Percentiles rank a stretch among this genome's conserved stretches.
These are phyloP conservation scores for Solanum hybrid DNA, from an alignment of 305 asterid genomes.

Conservation along the genomic window DNA sequence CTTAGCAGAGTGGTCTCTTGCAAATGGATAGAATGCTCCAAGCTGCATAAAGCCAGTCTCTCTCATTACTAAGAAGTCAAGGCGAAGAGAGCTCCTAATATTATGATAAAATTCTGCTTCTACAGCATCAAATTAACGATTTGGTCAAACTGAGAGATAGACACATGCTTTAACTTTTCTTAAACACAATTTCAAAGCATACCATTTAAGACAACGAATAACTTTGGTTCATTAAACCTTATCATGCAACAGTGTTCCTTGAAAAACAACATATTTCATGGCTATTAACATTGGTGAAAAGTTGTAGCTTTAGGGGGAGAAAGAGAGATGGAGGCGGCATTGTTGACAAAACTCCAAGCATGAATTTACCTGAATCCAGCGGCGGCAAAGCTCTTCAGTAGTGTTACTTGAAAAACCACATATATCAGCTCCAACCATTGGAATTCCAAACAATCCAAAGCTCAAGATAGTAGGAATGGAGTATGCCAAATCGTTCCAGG, in stretches of 20 bases:
- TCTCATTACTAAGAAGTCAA: neutral
- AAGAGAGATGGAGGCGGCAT: neutral
- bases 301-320: neutral
- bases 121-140: neutral
- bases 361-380: constrained; percentile 82
- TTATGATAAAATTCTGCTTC: neutral
- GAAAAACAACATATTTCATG: neutral
- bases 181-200: neutral
- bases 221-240: neutral
- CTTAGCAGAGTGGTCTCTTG: constrained; percentile 56
- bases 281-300: neutral
- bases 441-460: constrained; percentile 76
- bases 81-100: neutral
- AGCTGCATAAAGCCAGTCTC: constrained; percentile 30
- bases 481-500: constrained; percentile 77
- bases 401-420: constrained; percentile 69
- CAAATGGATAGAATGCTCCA: constrained; percentile 91
- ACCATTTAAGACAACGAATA: neutral
- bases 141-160: neutral
- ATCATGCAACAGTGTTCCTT: neutral
- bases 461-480: constrained; percentile 58
- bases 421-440: constrained; percentile 96
- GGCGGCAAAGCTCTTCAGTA: constrained; percentile 73
- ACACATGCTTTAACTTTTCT: neutral
- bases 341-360: neutral